Base-by-base conservation (phyloP, 768 basidiomycete species). In the Neoboletus subvelutipes region DNA sequence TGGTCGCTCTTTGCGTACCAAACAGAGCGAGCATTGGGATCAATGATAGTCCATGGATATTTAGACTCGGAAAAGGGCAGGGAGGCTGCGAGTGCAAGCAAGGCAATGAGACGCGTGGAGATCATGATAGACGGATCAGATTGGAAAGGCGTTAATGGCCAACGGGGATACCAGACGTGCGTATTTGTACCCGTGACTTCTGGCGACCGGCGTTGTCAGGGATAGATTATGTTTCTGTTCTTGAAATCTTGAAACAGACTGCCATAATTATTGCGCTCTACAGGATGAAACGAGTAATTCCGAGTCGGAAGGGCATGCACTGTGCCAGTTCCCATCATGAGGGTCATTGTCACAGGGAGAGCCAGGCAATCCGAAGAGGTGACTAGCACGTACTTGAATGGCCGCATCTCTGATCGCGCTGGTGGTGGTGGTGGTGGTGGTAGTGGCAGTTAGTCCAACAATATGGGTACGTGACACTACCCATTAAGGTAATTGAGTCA, bases 21-120 rank as follows among this genome's bases (percentile, higher is more conserved):
- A 33, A 68, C 52, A 15, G 66, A 59, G 11, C 46, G 58, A 1
- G 24, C 43, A 4, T 64, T n/a, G 4, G 75, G 75, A 53, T 55
- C 53, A 12, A 46, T 18, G 28, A 28, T 28, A 28, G 28, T 3
- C 28, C 28, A 28, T 28, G 28, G 3, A 5, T 28, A 3, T 28
- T 43, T 13, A 22, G 59, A 48, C 37, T 33, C 18, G 11, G 61
- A 41, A 42, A 57, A 18, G 28, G 71, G 60, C 17, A 57, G 45
- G 10, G 54, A 57, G 39, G 52, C 49, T 15, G 55, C 55, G 26
- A 65, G 41, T 24, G 58, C 46, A 46, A 65, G 56, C 11, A 63
- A 31, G 47, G 61, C 34, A 20, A 46, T 5, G 20, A 62, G 34
- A 42, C n/a, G 49, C 1, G 54, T 15, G 34, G 36, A 28, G 28